Base-by-base conservation (phyloP, 148 eudicot species). In the Dysphania ambrosioides region DNA sequence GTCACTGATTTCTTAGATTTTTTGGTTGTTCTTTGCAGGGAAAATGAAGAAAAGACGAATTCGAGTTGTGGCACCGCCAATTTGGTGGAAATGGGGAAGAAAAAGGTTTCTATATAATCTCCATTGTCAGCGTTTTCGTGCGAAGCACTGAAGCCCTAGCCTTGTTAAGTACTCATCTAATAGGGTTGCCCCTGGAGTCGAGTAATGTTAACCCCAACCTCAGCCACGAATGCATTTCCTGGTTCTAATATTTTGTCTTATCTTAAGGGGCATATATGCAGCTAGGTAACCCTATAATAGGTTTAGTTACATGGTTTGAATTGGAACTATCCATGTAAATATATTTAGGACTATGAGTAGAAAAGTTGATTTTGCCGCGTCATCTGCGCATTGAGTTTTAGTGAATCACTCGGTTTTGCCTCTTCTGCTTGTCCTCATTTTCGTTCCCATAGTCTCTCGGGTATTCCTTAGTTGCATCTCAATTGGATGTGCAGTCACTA, bases 21-120 rank as follows among this genome's bases (percentile, higher is more conserved):
- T 62, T 19, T 65, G 40, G 5, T 27, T 41, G 34, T 67, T 41
- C n/a, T n/a, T 4, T 82, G 81, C 91, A 91, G 97, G 79, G 62
- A 83, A 82, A 71, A 65, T 51, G 66, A 77, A 49, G 73, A 90
- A 72, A 77, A 83, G 79, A 81, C 77, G 82, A 73, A 27, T 65
- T 49, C 81, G 60, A 73, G 41, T 65, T 27, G 76, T 73, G 60
- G 67, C 51, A 71, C 80, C 85, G 27, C 97, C 90, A 0, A 26
- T 76, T 1, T 91, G 90, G 91, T 91, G 97, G 97, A 85, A 80
- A 72, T 83, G 66, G 72, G 91, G 98, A 61, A 82, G 83, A 47
- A 94, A 86, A 81, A 83, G 85, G 79, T 84, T 83, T 76, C 72
- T 90, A 31, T 86, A 91, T 75, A 49, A 75, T 73, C 70, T 85